Conservation (phyloP, 2,329 filamentous ascomycete genomes). For the Trichophyton simii region DNA sequence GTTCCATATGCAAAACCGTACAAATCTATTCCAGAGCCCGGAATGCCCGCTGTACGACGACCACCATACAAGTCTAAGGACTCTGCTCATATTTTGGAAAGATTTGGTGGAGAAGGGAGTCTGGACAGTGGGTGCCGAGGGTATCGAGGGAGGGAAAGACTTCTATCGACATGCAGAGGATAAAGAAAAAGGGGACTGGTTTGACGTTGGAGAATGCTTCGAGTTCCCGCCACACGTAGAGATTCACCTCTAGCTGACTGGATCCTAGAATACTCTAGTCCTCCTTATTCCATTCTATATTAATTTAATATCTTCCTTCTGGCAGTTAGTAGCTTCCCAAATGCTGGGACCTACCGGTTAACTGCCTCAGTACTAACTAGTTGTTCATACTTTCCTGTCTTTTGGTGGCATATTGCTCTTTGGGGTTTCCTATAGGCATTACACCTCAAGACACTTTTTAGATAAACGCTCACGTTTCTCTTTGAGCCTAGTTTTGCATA, state of each 20-base stretch:
- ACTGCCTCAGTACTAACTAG: no score
- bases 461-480: no score
- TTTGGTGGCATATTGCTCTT: no score
- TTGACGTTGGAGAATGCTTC: not conserved
- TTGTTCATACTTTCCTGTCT: no score
- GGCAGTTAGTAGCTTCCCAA: no score
- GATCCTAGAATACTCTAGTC: no score
- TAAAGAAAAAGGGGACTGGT: not conserved
- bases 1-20: not conserved
- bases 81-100: not conserved
- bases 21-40: not conserved
- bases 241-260: not conserved
- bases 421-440: no score
- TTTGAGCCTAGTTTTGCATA: no score
- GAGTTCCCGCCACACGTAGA: not conserved
- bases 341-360: no score
- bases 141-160: constrained; percentile 1
- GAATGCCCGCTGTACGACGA: not conserved
- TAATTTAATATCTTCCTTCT: no score
- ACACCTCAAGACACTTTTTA: no score
- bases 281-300: no score
- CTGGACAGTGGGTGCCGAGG: not conserved
- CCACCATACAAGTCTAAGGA: not conserved
- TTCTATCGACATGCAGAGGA: not conserved
- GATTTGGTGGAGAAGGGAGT: constrained; percentile 1